phyloP scores from a whole-genome alignment of 345 rosid species.

The Salix suchowensis region DNA sequence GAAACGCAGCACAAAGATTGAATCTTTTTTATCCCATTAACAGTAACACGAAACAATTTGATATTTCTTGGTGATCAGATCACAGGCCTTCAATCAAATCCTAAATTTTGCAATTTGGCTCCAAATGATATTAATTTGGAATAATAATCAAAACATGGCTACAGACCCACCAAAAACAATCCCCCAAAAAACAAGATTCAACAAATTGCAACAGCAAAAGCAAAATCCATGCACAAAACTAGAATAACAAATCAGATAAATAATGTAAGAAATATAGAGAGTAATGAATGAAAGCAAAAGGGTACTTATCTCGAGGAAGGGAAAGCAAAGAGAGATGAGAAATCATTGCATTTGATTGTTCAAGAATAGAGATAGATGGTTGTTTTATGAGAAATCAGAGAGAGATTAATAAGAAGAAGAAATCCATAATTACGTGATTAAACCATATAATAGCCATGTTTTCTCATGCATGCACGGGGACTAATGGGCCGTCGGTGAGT shows the following conservation, averaged over 20 bases:
- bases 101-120: background rate
- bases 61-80: background rate
- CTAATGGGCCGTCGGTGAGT: background rate
- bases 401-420: background rate
- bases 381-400: background rate
- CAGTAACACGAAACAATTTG: background rate
- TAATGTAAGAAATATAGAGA: background rate
- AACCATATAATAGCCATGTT: background rate
- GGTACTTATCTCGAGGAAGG: background rate
- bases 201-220: background rate
- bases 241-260: background rate
- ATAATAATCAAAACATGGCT: slow-evolving; percentile 2
- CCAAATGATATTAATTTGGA: slow-evolving; percentile 5
- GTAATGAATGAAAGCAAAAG: background rate
- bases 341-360: background rate
- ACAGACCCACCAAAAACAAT: background rate
- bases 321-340: background rate
- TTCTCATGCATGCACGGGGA: background rate
- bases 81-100: background rate
- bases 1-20: slow-evolving; percentile 10
- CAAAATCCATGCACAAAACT: background rate
- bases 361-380: background rate
- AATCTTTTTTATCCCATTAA: slow-evolving; percentile 20
- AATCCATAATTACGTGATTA: background rate
- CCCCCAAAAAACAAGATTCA: background rate